A percentile compares a stretch with the other conserved stretches of the same genome.
phyloP scores from a whole-genome alignment of 257 asterid genomes.

The Solanum chiquidenum region DNA sequence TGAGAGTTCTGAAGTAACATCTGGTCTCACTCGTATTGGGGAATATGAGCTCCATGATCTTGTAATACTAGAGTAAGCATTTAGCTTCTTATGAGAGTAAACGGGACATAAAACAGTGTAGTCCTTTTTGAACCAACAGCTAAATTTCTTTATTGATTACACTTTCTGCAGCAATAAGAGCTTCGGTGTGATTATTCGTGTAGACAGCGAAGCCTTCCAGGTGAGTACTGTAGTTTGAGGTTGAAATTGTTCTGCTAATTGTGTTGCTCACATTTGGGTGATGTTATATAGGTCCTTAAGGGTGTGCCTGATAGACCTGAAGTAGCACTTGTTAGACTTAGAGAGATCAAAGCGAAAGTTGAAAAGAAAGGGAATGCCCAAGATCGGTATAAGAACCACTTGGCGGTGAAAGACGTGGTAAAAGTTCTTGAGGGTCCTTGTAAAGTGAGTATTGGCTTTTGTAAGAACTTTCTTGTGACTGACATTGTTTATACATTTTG shows the following conservation, averaged over 20 bases:
- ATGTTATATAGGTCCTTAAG: conserved; percentile 73
- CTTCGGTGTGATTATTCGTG: conserved; percentile 91
- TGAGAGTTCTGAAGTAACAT: conserved; percentile 93
- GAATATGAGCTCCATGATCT: conserved; percentile 97
- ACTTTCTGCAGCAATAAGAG: conserved; percentile 65
- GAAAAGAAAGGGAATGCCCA: conserved; percentile 58
- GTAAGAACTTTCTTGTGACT: not conserved
- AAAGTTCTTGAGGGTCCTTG: conserved; percentile 91
- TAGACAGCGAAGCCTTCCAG: conserved; percentile 95
- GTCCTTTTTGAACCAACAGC: not conserved
- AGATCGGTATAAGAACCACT: conserved; percentile 59
- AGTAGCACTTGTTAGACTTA: conserved; percentile 81
- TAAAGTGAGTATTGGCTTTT: conserved; percentile 36
- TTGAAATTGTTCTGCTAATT: not conserved
- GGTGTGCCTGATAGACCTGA: conserved; percentile 92
- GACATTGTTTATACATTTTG: not conserved
- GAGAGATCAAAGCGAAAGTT: conserved; percentile 82
- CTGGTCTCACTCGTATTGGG: conserved; percentile 82
- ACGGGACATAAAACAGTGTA: not conserved
- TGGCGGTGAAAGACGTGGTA: conserved; percentile 83
- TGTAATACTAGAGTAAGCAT: conserved; percentile 68
- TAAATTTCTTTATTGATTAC: not conserved
- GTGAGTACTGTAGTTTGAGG: conserved; percentile 20
- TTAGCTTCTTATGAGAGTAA: not conserved
- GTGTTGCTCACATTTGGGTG: conserved; percentile 12